Evolutionary conservation across 2,329 filamentous ascomycete genomes (phyloP), one percentile per base, ranked within the genome.

Genomic region (Trichoderma harzianum): DNA sequence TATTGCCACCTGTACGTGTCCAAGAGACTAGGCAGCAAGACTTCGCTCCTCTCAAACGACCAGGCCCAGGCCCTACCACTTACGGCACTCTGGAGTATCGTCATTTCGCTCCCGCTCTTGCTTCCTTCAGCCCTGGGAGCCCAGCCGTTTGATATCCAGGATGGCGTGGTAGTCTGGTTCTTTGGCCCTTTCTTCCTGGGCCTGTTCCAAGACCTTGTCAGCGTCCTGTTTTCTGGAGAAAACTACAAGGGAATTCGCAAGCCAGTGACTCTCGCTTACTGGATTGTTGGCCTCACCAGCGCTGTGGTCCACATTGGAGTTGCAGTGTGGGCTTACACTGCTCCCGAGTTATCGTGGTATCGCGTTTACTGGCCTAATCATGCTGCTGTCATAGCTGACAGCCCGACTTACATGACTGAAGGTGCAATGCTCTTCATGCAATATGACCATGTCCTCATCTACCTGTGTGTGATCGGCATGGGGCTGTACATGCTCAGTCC

Each of bases 371-470:
- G 34, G 58, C 67, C 62, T 12, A 51, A 65, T 30, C 62, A 65
- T 51, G 28, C 36, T 8, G 39, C 62, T 12, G 62, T 57, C 14
- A 57, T 65, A 26, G 21, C 39, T 21, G 62, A 32, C 39, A 47
- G 62, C 28, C 36, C 39, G 18, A 65, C 62, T 11, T 51, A 51
- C 62, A 53, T 53, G 62, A 65, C 36, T 21, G 62, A 65, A 18
- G 62, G 62, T 3, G 62, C 62, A 21, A 65, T 51, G 39, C 62
- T 65, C 43, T 65, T 53, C 62, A 30, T 65, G 21, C 62, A 65
- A 32, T 65, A 65, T 18, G 62, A 65, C n/a, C 62, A 65, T 21
- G 62, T 53, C 39, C 28, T 66, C 63, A 66, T 66, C 63, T 51
- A 53, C 28, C 11, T 66, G 14, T 66, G 63, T 21, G 34, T 53